These are phyloP conservation scores for Chlorella ohadii DNA, from an alignment of 139 green algal genomes.

Conservation along the genomic window DNA sequence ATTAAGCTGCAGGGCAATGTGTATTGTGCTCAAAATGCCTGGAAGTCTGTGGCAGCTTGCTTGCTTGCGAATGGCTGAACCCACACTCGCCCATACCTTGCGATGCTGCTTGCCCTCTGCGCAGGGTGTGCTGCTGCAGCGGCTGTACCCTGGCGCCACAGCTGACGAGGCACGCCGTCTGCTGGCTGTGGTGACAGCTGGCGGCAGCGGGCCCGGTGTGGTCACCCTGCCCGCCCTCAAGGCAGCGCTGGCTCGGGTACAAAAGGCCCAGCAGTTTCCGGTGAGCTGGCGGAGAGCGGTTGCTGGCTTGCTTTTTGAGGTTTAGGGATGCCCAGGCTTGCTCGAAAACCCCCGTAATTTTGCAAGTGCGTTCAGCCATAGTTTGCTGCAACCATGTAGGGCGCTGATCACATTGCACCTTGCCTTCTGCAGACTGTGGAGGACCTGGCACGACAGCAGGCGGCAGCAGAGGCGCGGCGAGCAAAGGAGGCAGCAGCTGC, in stretches of 20 bases:
- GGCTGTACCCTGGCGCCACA: background rate
- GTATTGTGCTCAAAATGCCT: background rate
- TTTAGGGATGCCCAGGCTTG: too few species aligned
- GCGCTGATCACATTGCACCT: background rate
- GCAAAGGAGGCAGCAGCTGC: conserved; percentile 20
- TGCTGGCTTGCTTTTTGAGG: too few species aligned
- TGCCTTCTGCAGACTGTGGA: background rate
- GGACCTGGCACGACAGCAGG: background rate
- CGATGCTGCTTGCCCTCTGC: background rate
- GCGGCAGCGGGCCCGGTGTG: background rate
- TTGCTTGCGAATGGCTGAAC: too few species aligned
- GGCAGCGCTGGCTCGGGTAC: background rate
- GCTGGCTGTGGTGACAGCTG: conserved; percentile 8
- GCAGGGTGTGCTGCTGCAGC: conserved; percentile 13
- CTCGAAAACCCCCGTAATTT: too few species aligned
- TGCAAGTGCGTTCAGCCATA: too few species aligned
- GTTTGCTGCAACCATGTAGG: background rate
- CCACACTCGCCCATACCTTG: too few species aligned
- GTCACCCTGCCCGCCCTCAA: conserved; percentile 20
- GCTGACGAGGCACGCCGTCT: background rate
- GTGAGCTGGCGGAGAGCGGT: too few species aligned
- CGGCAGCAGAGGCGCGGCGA: background rate
- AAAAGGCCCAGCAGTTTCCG: conserved; percentile 24
- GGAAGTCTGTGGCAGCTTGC: too few species aligned
- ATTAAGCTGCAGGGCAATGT: background rate